These are phyloP conservation scores for Pleurotus ostreatus DNA, from an alignment of 768 basidiomycete genomes.

Conservation along the genomic window DNA sequence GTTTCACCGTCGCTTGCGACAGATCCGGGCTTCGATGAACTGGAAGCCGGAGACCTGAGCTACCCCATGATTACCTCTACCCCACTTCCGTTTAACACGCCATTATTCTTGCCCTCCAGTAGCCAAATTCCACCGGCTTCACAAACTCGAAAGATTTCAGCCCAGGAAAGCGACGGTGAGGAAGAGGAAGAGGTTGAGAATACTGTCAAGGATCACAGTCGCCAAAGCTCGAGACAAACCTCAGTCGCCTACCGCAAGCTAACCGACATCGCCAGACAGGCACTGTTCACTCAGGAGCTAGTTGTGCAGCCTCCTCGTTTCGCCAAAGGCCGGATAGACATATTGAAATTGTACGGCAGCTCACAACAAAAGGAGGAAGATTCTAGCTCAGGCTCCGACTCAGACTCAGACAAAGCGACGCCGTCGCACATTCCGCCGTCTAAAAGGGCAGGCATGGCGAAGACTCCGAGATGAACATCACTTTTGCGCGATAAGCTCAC, in stretches of 20 bases:
- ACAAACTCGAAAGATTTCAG: constrained; percentile 17
- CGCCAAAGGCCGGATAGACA: constrained; percentile 20
- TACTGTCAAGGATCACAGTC: constrained; percentile 22
- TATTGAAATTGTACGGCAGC: constrained; percentile 33
- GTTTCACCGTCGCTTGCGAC: constrained; percentile 17
- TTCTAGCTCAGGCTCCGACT: constrained; percentile 36
- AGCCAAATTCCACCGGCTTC: constrained; percentile 54
- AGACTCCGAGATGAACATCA: no score
- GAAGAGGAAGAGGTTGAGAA: constrained; percentile 35
- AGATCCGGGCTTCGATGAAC: constrained; percentile 10
- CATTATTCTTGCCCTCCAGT: constrained; percentile 48
- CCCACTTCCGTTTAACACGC: constrained; percentile 18
- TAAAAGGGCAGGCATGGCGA: constrained; percentile 43
- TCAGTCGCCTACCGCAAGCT: constrained; percentile 38
- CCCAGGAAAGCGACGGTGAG: constrained; percentile 30
- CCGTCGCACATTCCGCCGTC: constrained; percentile 60
- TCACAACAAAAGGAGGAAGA: constrained; percentile 26
- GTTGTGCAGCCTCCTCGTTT: constrained; percentile 27
- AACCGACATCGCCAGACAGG: constrained; percentile 49
- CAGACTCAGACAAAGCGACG: constrained; percentile 26
- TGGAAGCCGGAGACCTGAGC: background rate
- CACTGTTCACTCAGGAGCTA: constrained; percentile 25
- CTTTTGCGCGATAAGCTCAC: no score
- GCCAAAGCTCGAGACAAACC: constrained; percentile 2
- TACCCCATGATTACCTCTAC: background rate